Percentiles rank a stretch among this genome's conserved stretches.
Conservation (phyloP, 208 protist genomes). For the Leishmania arabica region DNA sequence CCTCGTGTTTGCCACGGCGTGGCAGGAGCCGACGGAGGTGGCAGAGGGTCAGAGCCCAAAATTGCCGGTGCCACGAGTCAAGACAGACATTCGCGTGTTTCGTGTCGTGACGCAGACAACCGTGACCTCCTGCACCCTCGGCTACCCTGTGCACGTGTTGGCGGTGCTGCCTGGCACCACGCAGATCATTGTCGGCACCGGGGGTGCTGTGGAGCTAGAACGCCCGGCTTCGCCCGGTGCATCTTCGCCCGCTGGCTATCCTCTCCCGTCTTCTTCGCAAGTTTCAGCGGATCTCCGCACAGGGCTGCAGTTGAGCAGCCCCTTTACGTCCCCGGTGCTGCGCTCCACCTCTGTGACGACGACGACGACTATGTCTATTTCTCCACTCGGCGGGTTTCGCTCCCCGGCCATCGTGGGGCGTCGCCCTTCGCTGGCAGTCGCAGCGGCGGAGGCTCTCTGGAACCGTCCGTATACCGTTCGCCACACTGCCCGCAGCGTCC, state of each 20-base stretch:
- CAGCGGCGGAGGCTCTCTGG: not conserved
- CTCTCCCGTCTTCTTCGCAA: not conserved
- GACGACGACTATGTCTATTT: not conserved
- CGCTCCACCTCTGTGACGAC: not conserved
- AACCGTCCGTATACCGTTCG: not conserved
- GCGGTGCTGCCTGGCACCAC: constrained; percentile 18
- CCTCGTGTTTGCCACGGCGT: constrained; percentile 24
- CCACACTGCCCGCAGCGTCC: not conserved
- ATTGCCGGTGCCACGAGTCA: not conserved
- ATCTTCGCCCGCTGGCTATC: not conserved
- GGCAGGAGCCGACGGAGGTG: not conserved
- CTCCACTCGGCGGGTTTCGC: not conserved
- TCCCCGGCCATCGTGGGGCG: not conserved
- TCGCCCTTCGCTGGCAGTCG: not conserved
- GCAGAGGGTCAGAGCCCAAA: not conserved
- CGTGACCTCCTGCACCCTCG: constrained; percentile 29
- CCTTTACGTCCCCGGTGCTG: not conserved
- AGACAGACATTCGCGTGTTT: constrained; percentile 18
- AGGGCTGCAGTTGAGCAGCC: constrained; percentile 3
- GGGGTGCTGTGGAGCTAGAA: constrained; percentile 8
- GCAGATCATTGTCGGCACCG: constrained; percentile 25
- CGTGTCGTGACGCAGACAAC: constrained; percentile 23
- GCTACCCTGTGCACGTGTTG: constrained; percentile 24
- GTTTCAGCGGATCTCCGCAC: not conserved
- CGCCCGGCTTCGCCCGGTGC: not conserved